Evolutionary conservation across 225 moss, liverwort and hornwort species (phyloP).

Genomic region (Physcomitrium patens): DNA sequence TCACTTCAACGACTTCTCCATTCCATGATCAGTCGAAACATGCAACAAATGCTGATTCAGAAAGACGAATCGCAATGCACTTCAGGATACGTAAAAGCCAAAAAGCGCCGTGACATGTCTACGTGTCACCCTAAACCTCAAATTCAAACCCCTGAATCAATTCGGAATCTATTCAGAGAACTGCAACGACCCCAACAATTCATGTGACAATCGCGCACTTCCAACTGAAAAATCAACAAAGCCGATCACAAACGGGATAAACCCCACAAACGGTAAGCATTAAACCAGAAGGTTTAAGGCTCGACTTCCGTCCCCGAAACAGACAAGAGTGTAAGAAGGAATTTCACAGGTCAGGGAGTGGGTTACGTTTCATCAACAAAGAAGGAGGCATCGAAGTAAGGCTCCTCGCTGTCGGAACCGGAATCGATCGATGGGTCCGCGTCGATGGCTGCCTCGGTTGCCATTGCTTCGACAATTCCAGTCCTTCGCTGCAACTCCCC

Average conservation of each 20-base stretch:
- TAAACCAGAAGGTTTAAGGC: too few relatives aligned
- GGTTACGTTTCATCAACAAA: conserved; percentile 55
- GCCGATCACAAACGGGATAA: too few relatives aligned
- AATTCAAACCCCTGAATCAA: background rate
- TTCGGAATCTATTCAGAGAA: conserved; percentile 5
- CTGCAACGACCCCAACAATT: background rate
- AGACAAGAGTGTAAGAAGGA: background rate
- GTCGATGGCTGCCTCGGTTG: background rate
- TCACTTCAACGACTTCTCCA: background rate
- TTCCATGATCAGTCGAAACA: background rate
- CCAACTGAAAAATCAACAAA: too few relatives aligned
- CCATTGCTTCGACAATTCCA: too few relatives aligned
- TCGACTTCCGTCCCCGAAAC: too few relatives aligned
- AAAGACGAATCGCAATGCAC: background rate
- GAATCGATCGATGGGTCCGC: conserved; percentile 11
- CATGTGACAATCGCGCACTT: too few relatives aligned
- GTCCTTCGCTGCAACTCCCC: too few relatives aligned
- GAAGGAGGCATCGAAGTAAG: conserved; percentile 51
- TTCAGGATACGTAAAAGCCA: background rate
- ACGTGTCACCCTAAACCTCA: too few relatives aligned
- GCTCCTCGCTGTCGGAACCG: conserved; percentile 39
- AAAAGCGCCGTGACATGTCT: background rate
- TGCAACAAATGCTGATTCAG: background rate
- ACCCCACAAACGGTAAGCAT: too few relatives aligned
- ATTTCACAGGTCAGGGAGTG: background rate